These are phyloP conservation scores for Calvatia gigantea DNA, from an alignment of 768 basidiomycete species.

Conservation along the genomic window DNA sequence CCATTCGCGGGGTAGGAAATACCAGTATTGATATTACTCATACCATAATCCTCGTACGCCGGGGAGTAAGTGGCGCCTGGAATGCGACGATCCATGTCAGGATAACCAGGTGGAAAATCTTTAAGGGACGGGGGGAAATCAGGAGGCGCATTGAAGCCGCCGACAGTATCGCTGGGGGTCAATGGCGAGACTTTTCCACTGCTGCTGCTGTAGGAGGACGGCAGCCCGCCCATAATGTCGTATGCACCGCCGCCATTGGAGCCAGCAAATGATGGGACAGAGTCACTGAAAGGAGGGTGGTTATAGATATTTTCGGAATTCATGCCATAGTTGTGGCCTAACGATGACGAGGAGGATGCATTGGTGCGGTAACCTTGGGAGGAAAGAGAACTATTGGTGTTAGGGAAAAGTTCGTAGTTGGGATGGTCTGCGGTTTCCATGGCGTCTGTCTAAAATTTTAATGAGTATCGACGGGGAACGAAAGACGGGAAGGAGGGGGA, in stretches of 20 bases:
- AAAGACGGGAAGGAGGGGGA: conserved; percentile 29
- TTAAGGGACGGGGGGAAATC: conserved; percentile 51
- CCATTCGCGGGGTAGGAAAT: conserved; percentile 46
- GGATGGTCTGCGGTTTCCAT: conserved; percentile 54
- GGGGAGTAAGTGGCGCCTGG: conserved; percentile 18
- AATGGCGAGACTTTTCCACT: conserved; percentile 77
- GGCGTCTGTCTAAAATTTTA: conserved; percentile 40
- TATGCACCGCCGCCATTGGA: conserved; percentile 49
- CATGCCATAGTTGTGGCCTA: conserved; percentile 52
- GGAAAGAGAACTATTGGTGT: conserved; percentile 40
- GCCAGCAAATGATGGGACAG: conserved; percentile 53
- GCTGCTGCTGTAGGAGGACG: conserved; percentile 51
- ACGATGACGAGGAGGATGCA: conserved; percentile 69
- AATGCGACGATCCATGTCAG: conserved; percentile 54
- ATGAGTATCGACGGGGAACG: conserved; percentile 25
- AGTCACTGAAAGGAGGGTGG: conserved; percentile 56
- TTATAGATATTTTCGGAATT: conserved; percentile 56
- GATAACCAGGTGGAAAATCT: conserved; percentile 54
- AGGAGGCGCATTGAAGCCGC: conserved; percentile 51
- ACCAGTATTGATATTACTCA: conserved; percentile 41
- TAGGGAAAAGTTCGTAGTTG: conserved; percentile 63
- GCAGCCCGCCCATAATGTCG: conserved; percentile 60
- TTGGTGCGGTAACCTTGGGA: conserved; percentile 68
- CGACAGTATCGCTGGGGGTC: conserved; percentile 63
- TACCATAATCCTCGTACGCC: conserved; percentile 52